Evolutionary conservation across 345 rosid species (phyloP).

Genomic region (Gossypium thurberi): DNA sequence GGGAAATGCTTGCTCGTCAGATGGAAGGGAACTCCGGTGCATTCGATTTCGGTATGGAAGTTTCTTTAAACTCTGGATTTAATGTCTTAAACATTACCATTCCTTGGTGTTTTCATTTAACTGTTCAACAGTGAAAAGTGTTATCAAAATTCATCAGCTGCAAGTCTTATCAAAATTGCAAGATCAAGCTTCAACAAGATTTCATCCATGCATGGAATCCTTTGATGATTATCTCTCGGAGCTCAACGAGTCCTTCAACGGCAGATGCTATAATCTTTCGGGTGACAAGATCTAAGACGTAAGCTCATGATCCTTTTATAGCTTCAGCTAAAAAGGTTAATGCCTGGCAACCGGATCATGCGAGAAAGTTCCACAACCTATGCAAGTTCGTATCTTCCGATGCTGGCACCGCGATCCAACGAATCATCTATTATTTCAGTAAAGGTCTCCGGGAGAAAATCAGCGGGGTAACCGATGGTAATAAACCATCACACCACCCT

Average conservation of each 20-base stretch:
- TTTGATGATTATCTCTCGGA: neutral
- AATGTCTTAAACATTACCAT: neutral
- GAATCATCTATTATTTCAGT: neutral
- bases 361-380: slow-evolving; percentile 15
- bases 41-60: slow-evolving; percentile 42
- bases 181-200: slow-evolving; percentile 24
- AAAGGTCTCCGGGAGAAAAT: neutral
- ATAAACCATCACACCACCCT: too few species aligned
- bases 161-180: slow-evolving; percentile 24
- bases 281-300: slow-evolving; percentile 19
- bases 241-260: slow-evolving; percentile 10
- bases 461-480: too few species aligned
- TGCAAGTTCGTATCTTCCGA: slow-evolving; percentile 20
- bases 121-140: neutral
- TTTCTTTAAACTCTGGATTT: slow-evolving; percentile 11
- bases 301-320: slow-evolving; percentile 26
- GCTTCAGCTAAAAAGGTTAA: slow-evolving; percentile 30
- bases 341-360: slow-evolving; percentile 17
- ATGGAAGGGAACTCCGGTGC: slow-evolving; percentile 46
- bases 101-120: neutral
- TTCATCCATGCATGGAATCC: neutral
- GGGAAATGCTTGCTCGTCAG: slow-evolving; percentile 32
- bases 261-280: slow-evolving; percentile 11
- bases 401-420: neutral
- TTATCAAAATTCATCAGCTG: slow-evolving; percentile 11